Base-by-base conservation (phyloP, 345 rosid genomes). In the Kernera saxatilis region DNA sequence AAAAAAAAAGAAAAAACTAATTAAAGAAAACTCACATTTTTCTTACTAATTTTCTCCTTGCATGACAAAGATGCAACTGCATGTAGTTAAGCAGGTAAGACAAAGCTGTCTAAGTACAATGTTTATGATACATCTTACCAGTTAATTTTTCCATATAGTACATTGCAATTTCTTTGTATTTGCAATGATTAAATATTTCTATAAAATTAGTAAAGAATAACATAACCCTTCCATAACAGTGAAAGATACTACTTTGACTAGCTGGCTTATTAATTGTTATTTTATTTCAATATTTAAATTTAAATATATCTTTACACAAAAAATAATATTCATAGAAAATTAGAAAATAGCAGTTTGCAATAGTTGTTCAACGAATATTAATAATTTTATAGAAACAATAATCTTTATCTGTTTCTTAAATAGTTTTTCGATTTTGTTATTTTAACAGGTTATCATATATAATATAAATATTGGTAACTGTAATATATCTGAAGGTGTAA, bases 121-220 rank as follows among this genome's bases (percentile, higher is more conserved):
- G 27, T 70, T 46, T 53, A 54, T 25, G 57, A 55, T 32, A 25
- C 37, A 27, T 36, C 64, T 72, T 71, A 67, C 60, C 66, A 59
- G 39, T 58, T 49, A 4, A 17, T 4, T 22, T 45, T 58, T 59
- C 62, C 72, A 52, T 62, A 64, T 54, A 37, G 3, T 29, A 40
- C 21, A 63, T 27, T 36, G 21, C 25, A 46, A 8, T 40, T 40
- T 67, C 62, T 49, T 67, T 58, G 23, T 40, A 58, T 67, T 29
- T 59, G 48, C 44, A 30, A 19, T 40, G 21, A 32, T 23, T 48
- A 15, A 21, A 8, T 57, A 39, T 23, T 59, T 40, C 39, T 59
- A 52, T 22, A 49, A 39, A 40, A 39, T 41, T 67, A 60, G 49
- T 67, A 32, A 67, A 74, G 69, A 67, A 41, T 67, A 74, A 65